Percentiles rank a stretch among this genome's conserved stretches.
Conservation (phyloP, 352 stramenopile species). For the Globisporangium canariense region DNA sequence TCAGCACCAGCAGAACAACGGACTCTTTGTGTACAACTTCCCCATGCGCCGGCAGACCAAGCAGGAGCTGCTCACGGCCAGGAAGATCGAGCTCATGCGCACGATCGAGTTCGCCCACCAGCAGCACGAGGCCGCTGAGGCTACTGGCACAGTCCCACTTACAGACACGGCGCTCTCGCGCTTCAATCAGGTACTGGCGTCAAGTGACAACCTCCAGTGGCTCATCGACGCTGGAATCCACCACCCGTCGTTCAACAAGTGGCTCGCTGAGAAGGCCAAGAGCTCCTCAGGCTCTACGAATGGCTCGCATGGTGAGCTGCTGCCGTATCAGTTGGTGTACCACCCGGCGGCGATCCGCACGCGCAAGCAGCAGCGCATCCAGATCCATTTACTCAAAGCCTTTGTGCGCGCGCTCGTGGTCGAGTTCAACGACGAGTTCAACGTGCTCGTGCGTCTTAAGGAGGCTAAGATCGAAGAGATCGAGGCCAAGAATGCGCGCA, state of each 20-base stretch:
- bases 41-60: slow-evolving; percentile 61
- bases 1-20: neutral
- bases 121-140: slow-evolving; percentile 41
- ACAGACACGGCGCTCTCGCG: slow-evolving; percentile 22
- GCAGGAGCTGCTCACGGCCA: slow-evolving; percentile 41
- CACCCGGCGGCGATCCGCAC: slow-evolving; percentile 82
- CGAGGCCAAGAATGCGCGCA: slow-evolving; percentile 84
- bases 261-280: slow-evolving; percentile 28
- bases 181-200: slow-evolving; percentile 52
- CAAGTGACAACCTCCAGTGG: slow-evolving; percentile 45
- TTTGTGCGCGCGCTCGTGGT: slow-evolving; percentile 65
- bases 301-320: slow-evolving; percentile 31
- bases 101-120: slow-evolving; percentile 63
- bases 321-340: slow-evolving; percentile 80
- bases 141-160: neutral
- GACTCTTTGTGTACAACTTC: slow-evolving; percentile 77
- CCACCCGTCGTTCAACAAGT: slow-evolving; percentile 39
- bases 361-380: slow-evolving; percentile 74
- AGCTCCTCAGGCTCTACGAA: neutral
- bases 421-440: slow-evolving; percentile 88
- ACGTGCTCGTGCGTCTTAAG: slow-evolving; percentile 70
- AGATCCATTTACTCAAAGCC: slow-evolving; percentile 80
- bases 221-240: slow-evolving; percentile 44
- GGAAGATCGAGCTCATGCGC: slow-evolving; percentile 57
- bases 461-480: slow-evolving; percentile 84